Evolutionary conservation across 1,284 basidiomycete genomes (phyloP).

Genomic region (Agaricales sp.): DNA sequence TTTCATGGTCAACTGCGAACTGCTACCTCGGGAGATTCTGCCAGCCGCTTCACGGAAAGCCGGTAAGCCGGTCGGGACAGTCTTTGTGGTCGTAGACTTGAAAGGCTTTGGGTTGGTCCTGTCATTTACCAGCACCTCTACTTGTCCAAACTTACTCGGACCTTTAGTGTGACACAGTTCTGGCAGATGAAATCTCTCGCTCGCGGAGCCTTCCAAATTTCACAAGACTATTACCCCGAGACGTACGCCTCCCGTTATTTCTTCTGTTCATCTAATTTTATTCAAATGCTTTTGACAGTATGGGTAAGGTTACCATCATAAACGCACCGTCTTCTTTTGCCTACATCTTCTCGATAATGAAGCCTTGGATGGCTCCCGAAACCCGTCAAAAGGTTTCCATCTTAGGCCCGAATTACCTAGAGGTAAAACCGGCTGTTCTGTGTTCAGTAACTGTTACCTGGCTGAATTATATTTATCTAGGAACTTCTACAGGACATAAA

Average conservation of each 20-base stretch:
- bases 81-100: conserved; percentile 56
- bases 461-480: conserved; percentile 19
- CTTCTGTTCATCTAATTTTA: conserved; percentile 3
- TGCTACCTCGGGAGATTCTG: conserved; percentile 39
- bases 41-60: conserved; percentile 48
- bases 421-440: conserved; percentile 22
- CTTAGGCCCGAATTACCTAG: conserved; percentile 45
- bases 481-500: conserved; percentile 21
- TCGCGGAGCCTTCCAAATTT: conserved; percentile 53
- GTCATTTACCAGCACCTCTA: no score
- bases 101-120: conserved; percentile 50
- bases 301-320: conserved; percentile 58
- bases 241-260: conserved; percentile 33
- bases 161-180: conserved; percentile 46
- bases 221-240: conserved; percentile 69
- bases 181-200: conserved; percentile 63
- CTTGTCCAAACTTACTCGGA: neutral
- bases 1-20: conserved; percentile 51
- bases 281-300: conserved; percentile 24
- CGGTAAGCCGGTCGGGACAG: conserved; percentile 36
- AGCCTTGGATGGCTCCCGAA: conserved; percentile 62
- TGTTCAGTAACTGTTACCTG: neutral
- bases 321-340: conserved; percentile 65
- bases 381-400: conserved; percentile 57
- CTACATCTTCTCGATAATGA: conserved; percentile 56